Evolutionary conservation across 2,329 filamentous ascomycete species (phyloP).

Genomic region (Botrytis tulipae): DNA sequence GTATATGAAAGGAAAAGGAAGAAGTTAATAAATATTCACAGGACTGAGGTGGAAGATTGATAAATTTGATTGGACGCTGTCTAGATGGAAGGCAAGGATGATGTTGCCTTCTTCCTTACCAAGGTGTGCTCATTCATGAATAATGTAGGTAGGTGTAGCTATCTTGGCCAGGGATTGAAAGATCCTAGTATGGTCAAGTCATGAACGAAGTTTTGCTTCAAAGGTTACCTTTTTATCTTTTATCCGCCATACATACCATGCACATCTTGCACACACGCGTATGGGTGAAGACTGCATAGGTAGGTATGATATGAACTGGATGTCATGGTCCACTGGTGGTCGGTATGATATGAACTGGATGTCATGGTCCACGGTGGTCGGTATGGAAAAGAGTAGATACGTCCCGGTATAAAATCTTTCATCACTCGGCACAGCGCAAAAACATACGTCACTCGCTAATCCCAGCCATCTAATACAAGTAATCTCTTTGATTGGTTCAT

Average conservation of each 20-base stretch:
- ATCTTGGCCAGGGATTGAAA: too few relatives aligned
- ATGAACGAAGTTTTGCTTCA: too few relatives aligned
- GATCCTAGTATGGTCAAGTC: not conserved
- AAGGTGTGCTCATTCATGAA: not conserved
- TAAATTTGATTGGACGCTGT: not conserved
- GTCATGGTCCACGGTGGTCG: too few relatives aligned
- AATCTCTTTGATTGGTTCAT: not conserved
- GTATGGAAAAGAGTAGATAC: not conserved
- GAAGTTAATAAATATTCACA: not conserved
- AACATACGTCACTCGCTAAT: slow-evolving; percentile 2
- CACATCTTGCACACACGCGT: not conserved
- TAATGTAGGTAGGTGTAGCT: not conserved
- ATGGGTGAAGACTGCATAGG: not conserved
- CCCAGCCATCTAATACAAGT: not conserved
- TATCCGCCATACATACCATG: not conserved
- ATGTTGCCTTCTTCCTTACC: not conserved
- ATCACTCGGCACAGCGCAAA: not conserved
- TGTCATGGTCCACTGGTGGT: not conserved
- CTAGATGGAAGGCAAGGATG: not conserved
- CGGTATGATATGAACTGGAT: too few relatives aligned
- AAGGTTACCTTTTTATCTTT: too few relatives aligned
- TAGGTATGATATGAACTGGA: not conserved
- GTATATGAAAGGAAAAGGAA: not conserved
- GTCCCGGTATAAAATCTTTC: not conserved
- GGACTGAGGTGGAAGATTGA: not conserved